Percentiles rank a stretch among this genome's conserved stretches.
These are phyloP conservation scores for Sporothrix pseudoabietina DNA, from an alignment of 2,329 filamentous ascomycete genomes.

Conservation along the genomic window DNA sequence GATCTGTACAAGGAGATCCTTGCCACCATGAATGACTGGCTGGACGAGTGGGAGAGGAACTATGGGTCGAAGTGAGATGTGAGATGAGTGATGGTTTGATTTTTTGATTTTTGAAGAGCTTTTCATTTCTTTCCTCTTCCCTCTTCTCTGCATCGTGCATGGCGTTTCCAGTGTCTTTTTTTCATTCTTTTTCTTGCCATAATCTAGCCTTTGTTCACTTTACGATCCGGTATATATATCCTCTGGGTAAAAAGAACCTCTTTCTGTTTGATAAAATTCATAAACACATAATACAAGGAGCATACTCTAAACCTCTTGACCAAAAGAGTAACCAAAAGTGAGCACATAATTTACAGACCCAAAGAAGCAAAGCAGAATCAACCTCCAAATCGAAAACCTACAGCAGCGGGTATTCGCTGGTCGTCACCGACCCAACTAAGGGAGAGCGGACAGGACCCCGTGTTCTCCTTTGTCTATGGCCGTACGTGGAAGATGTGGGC, in stretches of 20 bases:
- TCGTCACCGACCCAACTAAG: slow-evolving; percentile 14
- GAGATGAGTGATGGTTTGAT: not conserved
- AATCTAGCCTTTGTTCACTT: not conserved
- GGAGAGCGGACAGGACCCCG: slow-evolving; percentile 13
- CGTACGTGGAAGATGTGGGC: not conserved
- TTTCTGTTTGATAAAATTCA: not conserved
- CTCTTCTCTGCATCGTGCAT: slow-evolving; percentile 15
- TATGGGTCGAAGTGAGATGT: not conserved
- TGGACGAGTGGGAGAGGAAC: slow-evolving; percentile 26
- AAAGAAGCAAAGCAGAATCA: not conserved
- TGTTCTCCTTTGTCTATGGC: not conserved
- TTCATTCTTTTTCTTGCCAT: not conserved
- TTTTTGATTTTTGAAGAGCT: not conserved
- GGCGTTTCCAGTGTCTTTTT: slow-evolving; percentile 2
- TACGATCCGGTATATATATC: slow-evolving; percentile 14
- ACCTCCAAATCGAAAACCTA: not conserved
- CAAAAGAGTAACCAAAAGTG: not conserved
- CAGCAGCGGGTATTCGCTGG: slow-evolving; percentile 17
- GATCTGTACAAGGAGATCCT: slow-evolving; percentile 27
- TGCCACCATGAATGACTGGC: slow-evolving; percentile 26
- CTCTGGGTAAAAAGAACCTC: slow-evolving; percentile 3
- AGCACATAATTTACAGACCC: not conserved
- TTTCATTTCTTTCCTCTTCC: not conserved
- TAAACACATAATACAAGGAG: slow-evolving; percentile 2
- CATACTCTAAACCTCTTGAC: not conserved